These are phyloP conservation scores for Dictyostelium capitatum DNA, from an alignment of 78 protist genomes.

Conservation along the genomic window DNA sequence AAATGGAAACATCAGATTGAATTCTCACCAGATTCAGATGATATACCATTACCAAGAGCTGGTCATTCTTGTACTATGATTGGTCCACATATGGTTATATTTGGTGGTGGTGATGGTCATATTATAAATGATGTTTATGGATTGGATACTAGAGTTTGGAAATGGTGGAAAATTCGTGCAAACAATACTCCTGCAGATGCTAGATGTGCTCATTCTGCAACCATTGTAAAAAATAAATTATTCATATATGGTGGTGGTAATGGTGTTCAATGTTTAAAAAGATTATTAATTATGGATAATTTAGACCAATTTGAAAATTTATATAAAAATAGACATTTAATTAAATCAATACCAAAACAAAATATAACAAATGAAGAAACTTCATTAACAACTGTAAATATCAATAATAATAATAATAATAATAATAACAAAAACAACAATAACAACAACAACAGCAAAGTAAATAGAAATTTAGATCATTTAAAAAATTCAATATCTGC, in stretches of 20 bases:
- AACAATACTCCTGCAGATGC: conserved; percentile 46
- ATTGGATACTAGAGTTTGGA: conserved; percentile 28
- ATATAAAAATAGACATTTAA: conserved; percentile 23
- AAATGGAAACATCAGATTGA: conserved; percentile 32
- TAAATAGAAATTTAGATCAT: conserved; percentile 24
- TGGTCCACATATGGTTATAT: conserved; percentile 38
- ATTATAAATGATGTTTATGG: conserved; percentile 54
- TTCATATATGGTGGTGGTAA: conserved; percentile 77
- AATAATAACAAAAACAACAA: neutral
- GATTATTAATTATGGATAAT: conserved; percentile 29
- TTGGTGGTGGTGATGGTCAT: conserved; percentile 85
- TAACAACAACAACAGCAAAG: conserved; percentile 2
- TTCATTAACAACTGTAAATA: neutral
- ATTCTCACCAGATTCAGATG: neutral
- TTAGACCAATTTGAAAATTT: conserved; percentile 28
- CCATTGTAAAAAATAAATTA: conserved; percentile 26
- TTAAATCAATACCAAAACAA: neutral
- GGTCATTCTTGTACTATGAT: conserved; percentile 70
- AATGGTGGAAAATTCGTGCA: conserved; percentile 64
- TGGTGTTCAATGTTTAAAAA: conserved; percentile 69
- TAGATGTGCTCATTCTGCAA: conserved; percentile 69
- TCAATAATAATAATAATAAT: neutral
- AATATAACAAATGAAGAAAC: neutral
- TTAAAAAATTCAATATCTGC: conserved; percentile 14
- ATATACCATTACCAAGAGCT: conserved; percentile 67